Base-by-base conservation (phyloP, 768 basidiomycete species). In the Suillus subluteus region DNA sequence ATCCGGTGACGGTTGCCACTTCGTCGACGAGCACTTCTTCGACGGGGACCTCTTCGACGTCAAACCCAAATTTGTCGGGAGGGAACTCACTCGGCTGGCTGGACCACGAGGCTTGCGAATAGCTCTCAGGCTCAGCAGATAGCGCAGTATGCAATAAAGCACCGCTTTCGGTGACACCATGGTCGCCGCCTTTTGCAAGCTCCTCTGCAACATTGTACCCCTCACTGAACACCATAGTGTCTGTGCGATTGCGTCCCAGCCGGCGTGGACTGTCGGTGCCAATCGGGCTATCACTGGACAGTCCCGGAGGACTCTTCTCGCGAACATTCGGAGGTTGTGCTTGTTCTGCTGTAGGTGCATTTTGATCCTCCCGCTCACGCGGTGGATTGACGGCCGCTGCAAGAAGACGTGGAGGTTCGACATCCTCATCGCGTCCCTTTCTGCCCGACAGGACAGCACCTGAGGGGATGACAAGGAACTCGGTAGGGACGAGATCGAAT, bases 381-480 rank as follows among this genome's bases (percentile, higher is more conserved):
- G 65, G 67, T 2, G 79, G 81, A 65, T 80, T 79, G 15, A 83
- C 71, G 0, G 82, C 75, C 23, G 82, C 83, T 0, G 76, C 81
- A 44, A 81, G 77, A 43, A 84, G 65, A 50, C 81, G 74, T 41
- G 82, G 79, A 16, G 78, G 78, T 54, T 80, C 79, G 4, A 81
- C 79, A 43, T 80, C 76, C 46, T 77, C 74, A 37, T 74, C 62
- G 15, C 58, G 72, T 40, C 3, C 43, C 55, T 66, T 74, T 64
- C 71, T 73, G 55, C 75, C 80, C 35, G 77, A 75, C 3, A 76
- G 67, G 1, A 74, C 72, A 23, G 79, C 74, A 37, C 76, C 75
- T 18, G 85, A 79, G 0, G 92, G 92, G 58, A 94, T 94, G 73
- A 94, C 91, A 54, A 96, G 84, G 76, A 96, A 94, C 65, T 94